phyloP scores from a whole-genome alignment of 192 early-diverging fungal genomes.

The Coemansia sp. region DNA sequence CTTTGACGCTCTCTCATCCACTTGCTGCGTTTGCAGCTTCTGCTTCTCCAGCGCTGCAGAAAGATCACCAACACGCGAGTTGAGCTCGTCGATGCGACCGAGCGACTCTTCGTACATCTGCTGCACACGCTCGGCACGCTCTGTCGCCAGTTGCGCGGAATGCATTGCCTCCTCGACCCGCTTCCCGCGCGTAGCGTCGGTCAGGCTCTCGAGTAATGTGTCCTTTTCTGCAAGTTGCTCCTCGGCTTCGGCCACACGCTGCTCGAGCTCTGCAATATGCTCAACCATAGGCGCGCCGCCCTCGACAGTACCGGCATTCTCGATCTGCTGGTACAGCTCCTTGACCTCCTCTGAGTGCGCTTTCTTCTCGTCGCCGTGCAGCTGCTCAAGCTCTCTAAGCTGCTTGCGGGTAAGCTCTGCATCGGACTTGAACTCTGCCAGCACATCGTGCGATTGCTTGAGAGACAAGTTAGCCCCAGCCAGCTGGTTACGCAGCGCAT shows the following conservation, averaged over 20 bases:
- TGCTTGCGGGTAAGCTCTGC: slow-evolving; percentile 38
- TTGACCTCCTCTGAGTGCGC: slow-evolving; percentile 11
- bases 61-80: slow-evolving; percentile 16
- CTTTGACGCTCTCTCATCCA: slow-evolving; percentile 22
- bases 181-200: slow-evolving; percentile 18
- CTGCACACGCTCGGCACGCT: slow-evolving; percentile 49
- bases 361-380: slow-evolving; percentile 27
- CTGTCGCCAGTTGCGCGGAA: slow-evolving; percentile 33
- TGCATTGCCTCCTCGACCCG: slow-evolving; percentile 32
- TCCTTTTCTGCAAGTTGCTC: slow-evolving; percentile 24
- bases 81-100: slow-evolving; percentile 19
- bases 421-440: slow-evolving; percentile 36
- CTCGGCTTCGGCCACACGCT: slow-evolving; percentile 17
- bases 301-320: slow-evolving; percentile 8
- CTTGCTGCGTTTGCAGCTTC: slow-evolving; percentile 22
- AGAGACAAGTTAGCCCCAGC: slow-evolving; percentile 41
- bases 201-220: slow-evolving; percentile 9
- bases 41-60: slow-evolving; percentile 22
- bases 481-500: slow-evolving; percentile 50
- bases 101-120: slow-evolving; percentile 37
- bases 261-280: slow-evolving; percentile 10
- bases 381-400: slow-evolving; percentile 38
- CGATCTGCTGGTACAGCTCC: slow-evolving; percentile 2
- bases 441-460: slow-evolving; percentile 45
- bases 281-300: neutral